Conservation (phyloP, 345 rosid genomes). For the Aquilaria sinensis region DNA sequence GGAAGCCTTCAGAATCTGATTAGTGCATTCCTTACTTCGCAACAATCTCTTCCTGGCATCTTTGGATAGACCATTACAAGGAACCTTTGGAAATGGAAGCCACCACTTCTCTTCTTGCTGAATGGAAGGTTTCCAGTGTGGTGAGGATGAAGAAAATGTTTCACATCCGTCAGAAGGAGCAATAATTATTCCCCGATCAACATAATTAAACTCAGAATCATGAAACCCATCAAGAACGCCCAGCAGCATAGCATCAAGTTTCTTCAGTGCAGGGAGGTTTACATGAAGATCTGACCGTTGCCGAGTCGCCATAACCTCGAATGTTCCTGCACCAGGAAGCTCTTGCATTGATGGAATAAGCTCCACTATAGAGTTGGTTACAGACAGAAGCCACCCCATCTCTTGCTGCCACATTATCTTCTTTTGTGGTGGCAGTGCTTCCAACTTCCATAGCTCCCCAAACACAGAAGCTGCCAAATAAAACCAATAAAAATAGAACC, state of each 20-base stretch:
- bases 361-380: slow-evolving; percentile 89
- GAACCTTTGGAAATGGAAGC: slow-evolving; percentile 84
- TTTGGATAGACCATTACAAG: slow-evolving; percentile 61
- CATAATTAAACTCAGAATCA: slow-evolving; percentile 75
- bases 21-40: slow-evolving; percentile 81
- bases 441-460: slow-evolving; percentile 91
- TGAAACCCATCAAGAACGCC: slow-evolving; percentile 69
- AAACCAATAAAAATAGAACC: background rate
- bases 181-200: slow-evolving; percentile 71
- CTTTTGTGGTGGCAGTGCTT: slow-evolving; percentile 68
- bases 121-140: slow-evolving; percentile 49
- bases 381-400: slow-evolving; percentile 86
- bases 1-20: slow-evolving; percentile 91
- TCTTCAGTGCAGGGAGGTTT: slow-evolving; percentile 90
- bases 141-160: slow-evolving; percentile 29
- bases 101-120: slow-evolving; percentile 95
- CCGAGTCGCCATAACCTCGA: slow-evolving; percentile 81
- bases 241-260: slow-evolving; percentile 87
- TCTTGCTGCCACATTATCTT: slow-evolving; percentile 89
- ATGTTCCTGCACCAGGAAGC: slow-evolving; percentile 82
- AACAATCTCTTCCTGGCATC: slow-evolving; percentile 69
- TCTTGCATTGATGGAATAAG: slow-evolving; percentile 86
- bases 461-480: slow-evolving; percentile 81
- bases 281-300: slow-evolving; percentile 83
- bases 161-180: slow-evolving; percentile 46